Base-by-base conservation (phyloP, 2,329 filamentous ascomycete species). In the Cladophialophora chaetospira region DNA sequence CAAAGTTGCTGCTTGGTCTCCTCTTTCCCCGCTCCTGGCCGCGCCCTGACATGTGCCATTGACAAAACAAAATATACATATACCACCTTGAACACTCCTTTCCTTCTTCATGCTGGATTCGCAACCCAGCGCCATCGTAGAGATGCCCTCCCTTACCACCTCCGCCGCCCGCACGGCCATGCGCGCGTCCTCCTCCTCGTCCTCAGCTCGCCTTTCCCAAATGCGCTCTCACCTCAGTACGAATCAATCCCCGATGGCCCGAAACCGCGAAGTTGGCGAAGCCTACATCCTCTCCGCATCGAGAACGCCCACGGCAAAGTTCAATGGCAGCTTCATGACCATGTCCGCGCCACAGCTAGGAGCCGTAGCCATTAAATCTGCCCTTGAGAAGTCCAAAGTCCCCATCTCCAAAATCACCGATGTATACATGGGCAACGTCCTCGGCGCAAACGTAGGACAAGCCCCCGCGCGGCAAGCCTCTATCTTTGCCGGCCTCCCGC, bases 351-450 rank as follows among this genome's bases (percentile, higher is more conserved):
- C 94, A n/a, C 82, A 89, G 69, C 88, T 99, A 44, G 94, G 90
- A 65, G 91, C 93, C 26, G 86, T 87, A 13, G 94, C 92, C 57
- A 97, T 99, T 78, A 94, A 92, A 74, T 88, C 91, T 44, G 94
- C 94, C 25, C 75, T 99, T 52, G 83, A 87, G 66, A 96, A 94
- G 74, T 95, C 92, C 50, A 87, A 85, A 63, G 82, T 97, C 5
- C 92, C 94, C 1, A 73, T 85, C 50, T 85, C 87, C 29, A 88
- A 88, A 70, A 90, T 97, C 68, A 88, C 87, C 62, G 89, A 96
- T 74, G 91, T 97, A 13, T 97, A 97, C 78, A 96, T 97, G 89
- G 94, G 94, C 70, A 96, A 97, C 69, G 94, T 97, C 8, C 82
- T 97, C 36, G 87, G 91, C 72, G 93, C 82, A 42, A 83, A 83